Base-by-base conservation (phyloP, 2,329 filamentous ascomycete genomes). In the Xylaria sp. region DNA sequence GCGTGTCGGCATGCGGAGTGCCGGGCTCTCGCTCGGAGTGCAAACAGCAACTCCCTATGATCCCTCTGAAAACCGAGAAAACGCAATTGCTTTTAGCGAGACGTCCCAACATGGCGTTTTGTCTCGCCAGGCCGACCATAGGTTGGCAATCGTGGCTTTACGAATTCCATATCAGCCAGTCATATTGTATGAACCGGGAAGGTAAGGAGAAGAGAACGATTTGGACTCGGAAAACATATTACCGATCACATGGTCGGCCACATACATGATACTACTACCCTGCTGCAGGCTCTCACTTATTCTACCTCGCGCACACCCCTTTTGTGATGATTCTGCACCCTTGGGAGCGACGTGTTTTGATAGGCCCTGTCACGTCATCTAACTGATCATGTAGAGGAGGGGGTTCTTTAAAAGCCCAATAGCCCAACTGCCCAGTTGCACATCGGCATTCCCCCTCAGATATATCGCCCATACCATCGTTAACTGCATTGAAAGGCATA, bases 241-340 rank as follows among this genome's bases (percentile, higher is more conserved):
- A 5, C 62, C 62, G 60, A 42, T 64, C 62, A 64, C 62, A 57
- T 64, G 62, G 60, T 42, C 62, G 62, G 60, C 47, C 23, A 10
- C 19, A 11, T 9, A 5, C 48, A 16, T 16, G 16, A 16, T 50
- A 50, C 48, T 30, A 30, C 23, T 30, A 30, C 23, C 23, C 23
- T 30, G 13, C 19, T 47, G 13, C 39, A 16, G 44, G 55, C 23
- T 46, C 34, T 56, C 59, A 54, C 51, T 49, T 37, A 55, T 23
- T 56, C 56, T 23, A 19, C n/a, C 44, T 49, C 19, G 19, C 37
- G 42, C 42, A 47, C 39, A 37, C 23, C 23, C 23, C 23, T 4
- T 30, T 30, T 30, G 23, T 30, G 23, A 30, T 30, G 5, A 4
- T 30, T 30, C 23, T 30, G 23, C 16, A 16, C 16, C 16, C 23